Conservation (phyloP, 2,329 filamentous ascomycete genomes). For the Cercospora sp. region DNA sequence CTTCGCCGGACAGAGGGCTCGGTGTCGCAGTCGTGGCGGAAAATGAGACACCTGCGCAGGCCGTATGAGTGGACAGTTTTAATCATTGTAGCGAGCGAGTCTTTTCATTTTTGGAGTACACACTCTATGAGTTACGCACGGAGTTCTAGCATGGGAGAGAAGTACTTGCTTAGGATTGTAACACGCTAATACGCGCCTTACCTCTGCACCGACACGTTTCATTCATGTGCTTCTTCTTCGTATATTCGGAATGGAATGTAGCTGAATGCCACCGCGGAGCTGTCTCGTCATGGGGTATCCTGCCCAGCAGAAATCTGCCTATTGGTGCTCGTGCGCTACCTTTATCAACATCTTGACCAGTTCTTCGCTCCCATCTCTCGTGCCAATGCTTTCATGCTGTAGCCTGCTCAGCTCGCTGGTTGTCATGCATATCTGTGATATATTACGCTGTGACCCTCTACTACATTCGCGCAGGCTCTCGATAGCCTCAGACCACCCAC, state of each 20-base stretch:
- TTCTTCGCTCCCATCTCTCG: neutral
- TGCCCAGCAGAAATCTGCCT: neutral
- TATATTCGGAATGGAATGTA: too few relatives aligned
- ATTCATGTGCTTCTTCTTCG: neutral
- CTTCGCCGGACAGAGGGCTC: slow-evolving; percentile 86
- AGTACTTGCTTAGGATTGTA: neutral
- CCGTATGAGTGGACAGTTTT: slow-evolving; percentile 38
- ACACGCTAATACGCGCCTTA: neutral
- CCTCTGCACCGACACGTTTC: neutral
- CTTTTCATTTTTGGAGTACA: neutral
- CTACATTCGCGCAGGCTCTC: neutral
- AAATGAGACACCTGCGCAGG: slow-evolving; percentile 73
- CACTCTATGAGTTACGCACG: slow-evolving; percentile 11
- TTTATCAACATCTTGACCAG: neutral
- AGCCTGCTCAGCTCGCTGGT: neutral
- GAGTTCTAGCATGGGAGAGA: neutral
- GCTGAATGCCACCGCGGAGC: neutral
- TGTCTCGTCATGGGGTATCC: neutral
- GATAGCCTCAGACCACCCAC: neutral
- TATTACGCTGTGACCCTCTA: neutral
- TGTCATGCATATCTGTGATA: neutral
- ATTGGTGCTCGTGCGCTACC: neutral
- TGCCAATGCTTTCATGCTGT: neutral
- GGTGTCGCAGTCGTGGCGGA: slow-evolving; percentile 82
- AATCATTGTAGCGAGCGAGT: slow-evolving; percentile 1